A percentile compares a stretch with the other conserved stretches of the same genome.
phyloP scores from a whole-genome alignment of 495 filamentous ascomycete species.

The Penicillium coprophilum region DNA sequence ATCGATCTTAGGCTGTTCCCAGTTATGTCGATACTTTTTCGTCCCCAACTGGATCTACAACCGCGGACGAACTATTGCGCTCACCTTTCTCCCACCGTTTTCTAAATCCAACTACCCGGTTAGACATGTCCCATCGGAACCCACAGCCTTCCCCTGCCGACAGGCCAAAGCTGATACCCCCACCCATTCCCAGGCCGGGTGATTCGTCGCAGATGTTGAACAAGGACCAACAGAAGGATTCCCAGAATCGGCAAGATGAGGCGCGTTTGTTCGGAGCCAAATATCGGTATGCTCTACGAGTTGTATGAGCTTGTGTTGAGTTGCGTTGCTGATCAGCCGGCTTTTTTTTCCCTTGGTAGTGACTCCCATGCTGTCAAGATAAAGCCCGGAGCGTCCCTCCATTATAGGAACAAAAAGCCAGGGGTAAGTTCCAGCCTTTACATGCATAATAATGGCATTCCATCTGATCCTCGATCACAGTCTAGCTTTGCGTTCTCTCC shows the following conservation, averaged over 20 bases:
- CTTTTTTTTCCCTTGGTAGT: conserved; percentile 8
- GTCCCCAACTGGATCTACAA: conserved; percentile 18
- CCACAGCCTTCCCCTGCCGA: conserved; percentile 1
- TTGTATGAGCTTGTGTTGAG: not conserved
- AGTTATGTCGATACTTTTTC: conserved; percentile 36
- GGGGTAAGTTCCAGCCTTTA: conserved; percentile 16
- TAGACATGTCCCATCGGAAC: conserved; percentile 26
- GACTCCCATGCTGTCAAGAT: conserved; percentile 20
- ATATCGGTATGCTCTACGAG: conserved; percentile 16
- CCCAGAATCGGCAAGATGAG: conserved; percentile 25
- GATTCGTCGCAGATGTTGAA: conserved; percentile 24
- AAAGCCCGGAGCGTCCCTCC: conserved; percentile 15
- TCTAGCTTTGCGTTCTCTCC: conserved; percentile 27
- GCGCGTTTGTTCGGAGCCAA: conserved; percentile 24
- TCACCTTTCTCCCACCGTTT: conserved; percentile 22
- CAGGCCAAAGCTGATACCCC: conserved; percentile 16
- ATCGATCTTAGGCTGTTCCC: conserved; percentile 18
- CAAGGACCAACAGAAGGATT: conserved; percentile 10
- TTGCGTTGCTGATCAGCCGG: not conserved
- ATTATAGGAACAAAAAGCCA: conserved; percentile 15
- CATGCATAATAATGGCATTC: not conserved
- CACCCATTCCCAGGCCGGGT: conserved; percentile 11
- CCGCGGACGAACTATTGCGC: conserved; percentile 29
- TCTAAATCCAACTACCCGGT: conserved; percentile 31
- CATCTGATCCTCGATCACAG: conserved; percentile 11